Conservation (phyloP, 805 yeast genomes). For the Ogataea degrootiae region DNA sequence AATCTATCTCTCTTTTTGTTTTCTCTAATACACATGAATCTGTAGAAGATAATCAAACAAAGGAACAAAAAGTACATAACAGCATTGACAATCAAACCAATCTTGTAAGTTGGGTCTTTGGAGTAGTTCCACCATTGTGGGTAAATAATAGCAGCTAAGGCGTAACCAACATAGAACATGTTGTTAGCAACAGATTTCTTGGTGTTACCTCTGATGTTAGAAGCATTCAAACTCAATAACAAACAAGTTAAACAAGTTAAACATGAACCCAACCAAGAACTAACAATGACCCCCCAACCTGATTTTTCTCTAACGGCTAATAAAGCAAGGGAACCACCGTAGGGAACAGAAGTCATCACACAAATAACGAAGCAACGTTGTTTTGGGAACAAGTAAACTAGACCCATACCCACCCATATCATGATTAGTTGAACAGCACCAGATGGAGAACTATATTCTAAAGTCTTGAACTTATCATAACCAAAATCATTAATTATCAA, state of each 20-base stretch:
- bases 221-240: conserved; percentile 18
- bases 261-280: conserved; percentile 20
- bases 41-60: conserved; percentile 19
- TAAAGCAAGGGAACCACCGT: conserved; percentile 20
- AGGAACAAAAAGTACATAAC: conserved; percentile 33
- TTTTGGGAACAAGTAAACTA: conserved; percentile 17
- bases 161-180: conserved; percentile 52
- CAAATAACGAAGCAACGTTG: conserved; percentile 18
- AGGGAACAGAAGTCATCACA: conserved; percentile 18
- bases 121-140: conserved; percentile 59
- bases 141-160: conserved; percentile 61
- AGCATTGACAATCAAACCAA: conserved; percentile 49
- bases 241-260: conserved; percentile 15
- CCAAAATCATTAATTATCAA: conserved; percentile 30
- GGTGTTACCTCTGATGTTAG: conserved; percentile 61
- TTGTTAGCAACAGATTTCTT: conserved; percentile 59
- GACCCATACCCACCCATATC: conserved; percentile 22
- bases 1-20: conserved; percentile 22
- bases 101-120: conserved; percentile 54
- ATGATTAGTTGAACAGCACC: conserved; percentile 27
- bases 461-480: conserved; percentile 21
- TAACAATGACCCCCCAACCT: conserved; percentile 20
- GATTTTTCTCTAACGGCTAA: conserved; percentile 8
- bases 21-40: conserved; percentile 22
- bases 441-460: conserved; percentile 25